phyloP scores from a whole-genome alignment of 768 basidiomycete species.

The Lyophyllum shimeji region DNA sequence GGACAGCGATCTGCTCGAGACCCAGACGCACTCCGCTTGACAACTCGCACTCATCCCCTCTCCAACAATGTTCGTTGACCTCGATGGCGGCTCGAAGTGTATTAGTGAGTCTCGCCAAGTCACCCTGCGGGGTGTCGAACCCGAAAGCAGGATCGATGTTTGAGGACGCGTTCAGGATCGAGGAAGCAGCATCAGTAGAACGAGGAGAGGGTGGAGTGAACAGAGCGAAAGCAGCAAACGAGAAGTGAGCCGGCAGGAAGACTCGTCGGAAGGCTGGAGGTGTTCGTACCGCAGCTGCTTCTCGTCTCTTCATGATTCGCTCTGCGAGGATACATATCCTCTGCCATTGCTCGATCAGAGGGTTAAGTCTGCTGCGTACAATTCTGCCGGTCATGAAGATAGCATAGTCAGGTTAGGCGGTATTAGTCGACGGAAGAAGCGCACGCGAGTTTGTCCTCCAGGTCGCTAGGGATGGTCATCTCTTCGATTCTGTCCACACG shows the following conservation, averaged over 20 bases:
- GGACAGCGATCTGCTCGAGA: conserved; percentile 61
- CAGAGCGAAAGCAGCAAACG: conserved; percentile 50
- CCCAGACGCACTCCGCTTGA: conserved; percentile 77
- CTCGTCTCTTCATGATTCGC: conserved; percentile 84
- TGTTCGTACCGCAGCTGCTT: conserved; percentile 87
- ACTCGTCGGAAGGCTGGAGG: conserved; percentile 61
- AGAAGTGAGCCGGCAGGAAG: conserved; percentile 70
- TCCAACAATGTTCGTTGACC: conserved; percentile 79
- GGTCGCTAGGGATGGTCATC: conserved; percentile 89
- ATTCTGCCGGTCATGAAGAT: conserved; percentile 41
- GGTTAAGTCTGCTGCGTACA: conserved; percentile 72
- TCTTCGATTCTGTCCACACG: conserved; percentile 81
- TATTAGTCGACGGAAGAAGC: conserved; percentile 16
- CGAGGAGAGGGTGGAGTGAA: conserved; percentile 34
- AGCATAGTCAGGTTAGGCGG: background rate
- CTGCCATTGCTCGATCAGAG: conserved; percentile 90
- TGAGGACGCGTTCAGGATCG: conserved; percentile 30
- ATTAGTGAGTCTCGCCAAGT: conserved; percentile 80
- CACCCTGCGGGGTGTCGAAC: conserved; percentile 54
- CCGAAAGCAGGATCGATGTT: conserved; percentile 30
- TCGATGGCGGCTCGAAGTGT: conserved; percentile 77
- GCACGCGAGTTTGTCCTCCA: conserved; percentile 86
- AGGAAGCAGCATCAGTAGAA: conserved; percentile 30
- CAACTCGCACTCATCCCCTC: conserved; percentile 79
- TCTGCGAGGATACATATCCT: conserved; percentile 85